phyloP scores from a whole-genome alignment of 163 green algal genomes.

The Smithsoniella earleae region DNA sequence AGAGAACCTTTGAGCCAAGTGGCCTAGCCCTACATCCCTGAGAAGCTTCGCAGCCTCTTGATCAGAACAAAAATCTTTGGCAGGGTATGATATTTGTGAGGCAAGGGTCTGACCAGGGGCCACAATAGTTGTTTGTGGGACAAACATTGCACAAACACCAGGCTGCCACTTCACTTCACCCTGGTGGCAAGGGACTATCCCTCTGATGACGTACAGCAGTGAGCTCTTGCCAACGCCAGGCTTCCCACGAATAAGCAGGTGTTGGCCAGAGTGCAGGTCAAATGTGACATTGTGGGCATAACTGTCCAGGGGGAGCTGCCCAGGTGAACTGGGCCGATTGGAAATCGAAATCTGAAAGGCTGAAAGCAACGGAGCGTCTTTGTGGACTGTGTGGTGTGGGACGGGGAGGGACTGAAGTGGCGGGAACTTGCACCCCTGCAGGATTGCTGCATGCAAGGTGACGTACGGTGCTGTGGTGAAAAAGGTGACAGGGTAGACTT shows the following conservation, averaged over 20 bases:
- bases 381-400: not conserved
- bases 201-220: not conserved
- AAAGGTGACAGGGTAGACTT: conserved; percentile 36
- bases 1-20: not conserved
- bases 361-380: conserved; percentile 4
- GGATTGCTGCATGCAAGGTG: not conserved
- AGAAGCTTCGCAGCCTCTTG: conserved; percentile 4
- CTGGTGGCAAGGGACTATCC: not conserved
- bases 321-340: not conserved
- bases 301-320: not conserved
- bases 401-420: not conserved
- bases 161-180: not conserved
- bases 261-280: conserved; percentile 4
- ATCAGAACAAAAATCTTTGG: not conserved
- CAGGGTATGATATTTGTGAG: not conserved
- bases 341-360: not conserved
- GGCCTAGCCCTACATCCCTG: not conserved
- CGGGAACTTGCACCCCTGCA: not conserved
- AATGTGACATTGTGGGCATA: not conserved
- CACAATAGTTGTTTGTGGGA: not conserved
- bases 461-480: conserved; percentile 35
- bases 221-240: conserved; percentile 13
- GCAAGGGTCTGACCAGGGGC: not conserved
- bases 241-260: conserved; percentile 1
- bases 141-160: conserved; percentile 16